phyloP scores from a whole-genome alignment of 169 alveolate genomes.

The Plasmodium ovale region DNA sequence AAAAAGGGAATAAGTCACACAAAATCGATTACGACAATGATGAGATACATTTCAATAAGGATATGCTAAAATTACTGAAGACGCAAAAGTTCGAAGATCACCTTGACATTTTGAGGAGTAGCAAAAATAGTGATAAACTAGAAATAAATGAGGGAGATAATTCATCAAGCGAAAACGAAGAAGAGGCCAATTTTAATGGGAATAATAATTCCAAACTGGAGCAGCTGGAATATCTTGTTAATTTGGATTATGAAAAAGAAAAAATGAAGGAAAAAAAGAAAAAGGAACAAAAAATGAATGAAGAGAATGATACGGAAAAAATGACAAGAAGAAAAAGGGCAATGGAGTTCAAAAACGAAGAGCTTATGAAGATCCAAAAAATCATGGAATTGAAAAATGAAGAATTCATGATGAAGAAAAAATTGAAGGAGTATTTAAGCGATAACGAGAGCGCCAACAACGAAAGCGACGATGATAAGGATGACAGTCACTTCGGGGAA shows the following conservation, averaged over 20 bases:
- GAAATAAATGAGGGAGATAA: conserved; percentile 67
- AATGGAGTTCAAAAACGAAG: conserved; percentile 79
- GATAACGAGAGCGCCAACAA: conserved; percentile 75
- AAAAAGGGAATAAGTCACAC: conserved; percentile 4
- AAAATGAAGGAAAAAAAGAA: conserved; percentile 48
- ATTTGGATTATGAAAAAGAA: conserved; percentile 63
- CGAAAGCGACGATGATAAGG: background rate
- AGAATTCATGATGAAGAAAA: conserved; percentile 75
- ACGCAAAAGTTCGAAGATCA: conserved; percentile 63
- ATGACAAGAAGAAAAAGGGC: conserved; percentile 78
- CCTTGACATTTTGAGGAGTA: conserved; percentile 55
- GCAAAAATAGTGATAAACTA: conserved; percentile 13
- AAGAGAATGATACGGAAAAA: conserved; percentile 49
- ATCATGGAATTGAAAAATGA: conserved; percentile 78
- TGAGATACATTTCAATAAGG: conserved; percentile 84
- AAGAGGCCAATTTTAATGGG: background rate
- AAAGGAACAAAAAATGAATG: conserved; percentile 32
- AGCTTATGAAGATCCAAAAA: conserved; percentile 78
- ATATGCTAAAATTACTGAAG: conserved; percentile 76
- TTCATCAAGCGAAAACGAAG: conserved; percentile 51
- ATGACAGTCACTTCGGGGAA: conserved; percentile 1
- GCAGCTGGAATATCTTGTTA: conserved; percentile 43
- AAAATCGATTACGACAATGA: conserved; percentile 74
- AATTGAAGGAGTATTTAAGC: conserved; percentile 69
- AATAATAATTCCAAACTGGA: conserved; percentile 6